phyloP scores from a whole-genome alignment of 2,329 filamentous ascomycete genomes.

The Diaporthe citriasiana region DNA sequence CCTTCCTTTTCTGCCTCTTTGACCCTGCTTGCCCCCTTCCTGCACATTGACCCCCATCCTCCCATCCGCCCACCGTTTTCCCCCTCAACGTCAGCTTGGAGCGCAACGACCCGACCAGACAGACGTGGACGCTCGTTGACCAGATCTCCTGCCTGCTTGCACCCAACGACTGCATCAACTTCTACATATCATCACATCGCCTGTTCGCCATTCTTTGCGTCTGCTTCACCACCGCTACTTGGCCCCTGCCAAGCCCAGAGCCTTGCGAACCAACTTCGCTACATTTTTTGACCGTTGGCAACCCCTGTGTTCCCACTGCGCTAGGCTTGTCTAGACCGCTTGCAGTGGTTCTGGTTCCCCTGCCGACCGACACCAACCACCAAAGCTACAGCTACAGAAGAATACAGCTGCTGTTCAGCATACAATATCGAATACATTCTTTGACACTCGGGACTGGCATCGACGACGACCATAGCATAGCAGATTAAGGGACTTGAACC shows the following conservation, averaged over 20 bases:
- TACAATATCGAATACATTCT: slow-evolving; percentile 7
- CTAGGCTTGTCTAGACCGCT: slow-evolving; percentile 35
- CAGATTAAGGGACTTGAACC: not conserved
- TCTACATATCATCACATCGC: slow-evolving; percentile 5
- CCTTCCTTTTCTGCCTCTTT: slow-evolving; percentile 31
- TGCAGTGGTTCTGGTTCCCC: slow-evolving; percentile 35
- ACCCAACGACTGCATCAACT: slow-evolving; percentile 5
- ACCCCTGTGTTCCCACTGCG: slow-evolving; percentile 16
- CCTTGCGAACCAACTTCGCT: slow-evolving; percentile 22
- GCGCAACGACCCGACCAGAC: slow-evolving; percentile 11
- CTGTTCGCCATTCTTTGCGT: slow-evolving; percentile 14
- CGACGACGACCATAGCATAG: not conserved
- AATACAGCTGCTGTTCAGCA: not conserved
- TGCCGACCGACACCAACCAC: slow-evolving; percentile 32
- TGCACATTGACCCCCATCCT: not conserved
- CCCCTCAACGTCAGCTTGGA: slow-evolving; percentile 12
- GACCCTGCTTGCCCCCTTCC: slow-evolving; percentile 7
- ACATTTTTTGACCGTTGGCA: slow-evolving; percentile 3
- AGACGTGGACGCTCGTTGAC: slow-evolving; percentile 22
- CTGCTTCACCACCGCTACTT: not conserved
- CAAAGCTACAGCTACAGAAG: slow-evolving; percentile 7
- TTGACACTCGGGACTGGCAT: not conserved
- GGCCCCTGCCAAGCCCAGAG: slow-evolving; percentile 13
- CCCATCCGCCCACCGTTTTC: slow-evolving; percentile 13
- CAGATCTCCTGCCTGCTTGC: no score